Conservation (phyloP, 75 land plant genomes). For the Cunninghamia lanceolata region DNA sequence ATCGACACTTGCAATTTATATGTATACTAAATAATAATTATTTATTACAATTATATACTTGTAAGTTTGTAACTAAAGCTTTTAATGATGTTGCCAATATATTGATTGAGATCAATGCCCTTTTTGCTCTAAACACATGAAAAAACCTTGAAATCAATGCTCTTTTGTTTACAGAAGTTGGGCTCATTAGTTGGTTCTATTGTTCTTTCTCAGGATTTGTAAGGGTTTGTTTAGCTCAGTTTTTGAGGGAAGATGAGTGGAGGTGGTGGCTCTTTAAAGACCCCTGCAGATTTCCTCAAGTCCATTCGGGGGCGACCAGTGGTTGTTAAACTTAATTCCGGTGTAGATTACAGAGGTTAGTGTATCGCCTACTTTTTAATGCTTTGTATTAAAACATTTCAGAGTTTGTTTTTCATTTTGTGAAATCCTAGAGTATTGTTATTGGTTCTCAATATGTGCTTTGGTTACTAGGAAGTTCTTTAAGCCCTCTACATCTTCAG, state of each 20-base stretch:
- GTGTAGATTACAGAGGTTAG: constrained; percentile 87
- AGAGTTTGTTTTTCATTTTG: not conserved
- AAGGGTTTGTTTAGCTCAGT: not conserved
- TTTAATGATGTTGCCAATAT: not conserved
- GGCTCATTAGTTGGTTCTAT: not conserved
- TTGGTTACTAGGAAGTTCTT: not conserved
- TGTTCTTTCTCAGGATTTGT: not conserved
- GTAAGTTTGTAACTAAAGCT: not conserved
- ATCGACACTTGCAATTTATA: not conserved
- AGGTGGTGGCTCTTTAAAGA: constrained; percentile 58
- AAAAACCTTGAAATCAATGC: not conserved
- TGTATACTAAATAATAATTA: not conserved
- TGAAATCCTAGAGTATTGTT: not conserved
- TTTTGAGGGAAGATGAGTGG: constrained; percentile 29
- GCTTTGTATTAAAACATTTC: not conserved
- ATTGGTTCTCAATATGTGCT: not conserved
- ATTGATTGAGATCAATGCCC: not conserved
- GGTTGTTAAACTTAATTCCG: constrained; percentile 96
- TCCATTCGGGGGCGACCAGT: constrained; percentile 96
- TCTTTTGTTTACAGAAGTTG: not conserved
- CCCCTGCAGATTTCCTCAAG: constrained; percentile 93
- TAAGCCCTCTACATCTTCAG: not conserved
- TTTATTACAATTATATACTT: not conserved
- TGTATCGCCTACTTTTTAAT: not conserved
- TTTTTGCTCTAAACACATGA: not conserved